phyloP scores from a whole-genome alignment of 352 stramenopile genomes.

The Phytophthora pluvialis region DNA sequence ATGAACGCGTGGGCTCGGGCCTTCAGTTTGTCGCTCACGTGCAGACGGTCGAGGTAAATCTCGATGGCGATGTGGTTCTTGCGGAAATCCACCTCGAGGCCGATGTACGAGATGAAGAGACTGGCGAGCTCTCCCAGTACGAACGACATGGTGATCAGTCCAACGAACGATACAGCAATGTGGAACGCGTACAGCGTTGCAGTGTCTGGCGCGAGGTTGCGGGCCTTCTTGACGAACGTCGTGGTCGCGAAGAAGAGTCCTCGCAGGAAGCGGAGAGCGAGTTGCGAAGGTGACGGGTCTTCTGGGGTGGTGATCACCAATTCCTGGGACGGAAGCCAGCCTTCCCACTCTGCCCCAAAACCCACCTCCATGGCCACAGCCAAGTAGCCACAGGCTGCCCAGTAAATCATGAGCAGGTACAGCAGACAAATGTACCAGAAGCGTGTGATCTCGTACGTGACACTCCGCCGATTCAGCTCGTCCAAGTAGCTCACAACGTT shows the following conservation, averaged over 20 bases:
- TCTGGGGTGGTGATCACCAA: constrained; percentile 39
- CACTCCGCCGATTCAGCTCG: constrained; percentile 63
- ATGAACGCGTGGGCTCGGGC: constrained; percentile 48
- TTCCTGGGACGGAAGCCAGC: constrained; percentile 49
- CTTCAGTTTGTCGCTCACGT: constrained; percentile 40
- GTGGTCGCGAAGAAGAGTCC: constrained; percentile 58
- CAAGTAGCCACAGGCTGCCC: constrained; percentile 60
- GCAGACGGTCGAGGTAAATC: constrained; percentile 47
- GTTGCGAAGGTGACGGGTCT: constrained; percentile 18
- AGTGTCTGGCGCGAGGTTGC: constrained; percentile 23
- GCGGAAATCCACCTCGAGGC: constrained; percentile 65
- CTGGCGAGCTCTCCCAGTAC: constrained; percentile 59
- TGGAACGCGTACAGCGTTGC: constrained; percentile 49
- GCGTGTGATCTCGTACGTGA: constrained; percentile 58
- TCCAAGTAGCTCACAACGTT: constrained; percentile 63
- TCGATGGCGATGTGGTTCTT: constrained; percentile 64
- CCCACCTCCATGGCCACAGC: constrained; percentile 44
- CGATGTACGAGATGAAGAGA: constrained; percentile 63
- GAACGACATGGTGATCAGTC: constrained; percentile 59
- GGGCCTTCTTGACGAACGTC: constrained; percentile 53
- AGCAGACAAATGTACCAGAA: constrained; percentile 62
- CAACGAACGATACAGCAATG: constrained; percentile 48
- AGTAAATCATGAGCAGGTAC: constrained; percentile 69
- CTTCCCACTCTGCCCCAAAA: constrained; percentile 58
- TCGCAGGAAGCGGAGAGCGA: constrained; percentile 46